Evolutionary conservation across 2,329 filamentous ascomycete species (phyloP), one percentile per base, ranked within the genome.

Genomic region (Berkeleyomyces rouxiae): DNA sequence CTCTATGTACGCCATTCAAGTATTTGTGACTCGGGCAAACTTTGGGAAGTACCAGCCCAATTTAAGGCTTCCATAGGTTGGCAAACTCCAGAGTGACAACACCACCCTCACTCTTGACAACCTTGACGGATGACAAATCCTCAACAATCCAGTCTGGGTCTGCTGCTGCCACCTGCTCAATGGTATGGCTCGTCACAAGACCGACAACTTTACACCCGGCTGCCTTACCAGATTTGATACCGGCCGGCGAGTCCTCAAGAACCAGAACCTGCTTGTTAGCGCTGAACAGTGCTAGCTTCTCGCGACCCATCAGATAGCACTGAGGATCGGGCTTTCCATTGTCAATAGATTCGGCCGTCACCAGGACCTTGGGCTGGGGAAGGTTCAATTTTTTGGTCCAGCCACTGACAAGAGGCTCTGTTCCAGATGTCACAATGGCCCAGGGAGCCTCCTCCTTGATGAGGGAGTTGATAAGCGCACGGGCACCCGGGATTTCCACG

Each of bases 71-170:
- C 70, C 85, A 72, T 59, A 82, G 82, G 72, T 89, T 78, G 64
- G 73, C 75, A 67, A 95, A 82, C 74, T 89, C 83, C 66, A 95
- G 73, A 67, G 80, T 82, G 62, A 87, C 79, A 66, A 74, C 74
- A n/a, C 82, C 83, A 59, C 76, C 79, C 65, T 78, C 75, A 67
- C 74, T 75, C 61, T 79, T 77, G 65, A 82, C 74, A 68, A 95
- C 75, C 68, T 74, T 82, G 66, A 95, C 82, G 67, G 87, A 90
- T 63, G 79, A 77, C 74, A 96, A 77, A 74, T 96, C 89, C 72
- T 79, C 78, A 63, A 96, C 85, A 60, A 96, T 83, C 85, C 88
- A 95, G 75, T 96, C 90, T 53, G 91, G 89, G n/a, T 82, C 85
- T 3, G 90, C 89, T 57, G 80, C 82, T 65, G 79, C 75, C 59